Base-by-base conservation (phyloP, 192 early-diverging fungal genomes). In the Dispira simplex region DNA sequence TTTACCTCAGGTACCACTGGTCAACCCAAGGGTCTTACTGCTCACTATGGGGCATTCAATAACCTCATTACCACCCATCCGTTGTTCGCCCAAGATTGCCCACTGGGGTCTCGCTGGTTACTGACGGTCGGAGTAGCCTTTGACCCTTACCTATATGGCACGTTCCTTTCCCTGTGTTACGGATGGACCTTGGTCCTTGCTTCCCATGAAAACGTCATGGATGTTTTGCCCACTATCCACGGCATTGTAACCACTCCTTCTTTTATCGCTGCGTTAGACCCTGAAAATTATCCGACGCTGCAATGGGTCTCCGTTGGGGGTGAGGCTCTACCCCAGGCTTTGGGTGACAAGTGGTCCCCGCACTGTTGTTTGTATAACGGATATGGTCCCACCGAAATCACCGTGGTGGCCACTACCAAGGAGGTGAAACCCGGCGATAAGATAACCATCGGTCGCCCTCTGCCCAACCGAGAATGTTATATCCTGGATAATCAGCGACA, bases 1-100 rank as follows among this genome's bases (percentile, higher is more conserved):
- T 62, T 66, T 25, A 69, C 71, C 65, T 73, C 71, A 53, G 69
- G 69, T 18, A 71, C 71, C 0, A 73, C 71, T 21, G 71, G 71
- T 10, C 56, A 44, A 25, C 71, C 71, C 25, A 73, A 73, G 48
- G 68, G 68, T 16, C 63, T 71, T 0, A 27, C 66, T 28, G 54
- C 68, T 46, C 59, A 25, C 26, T 21, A 62, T 39, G 14, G 16
- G 3, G n/a, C 11, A 20, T 45, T 62, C 9, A 44, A 44, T 3
- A 60, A 62, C 23, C 13, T 44, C 11, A 45, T 62, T 62, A 62
- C 0, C 16, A 45, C 12, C 8, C 20, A 32, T 1, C 20, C 43
- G 23, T 14, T n/a, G 0, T 20, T 14, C 20, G 8, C 44, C 28
- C 12, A 46, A 1, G 5, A 4, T 1, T 20, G 5, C 11, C n/a